Evolutionary conservation across 2,329 filamentous ascomycete genomes (phyloP).

Genomic region (Colletotrichum somersetense): DNA sequence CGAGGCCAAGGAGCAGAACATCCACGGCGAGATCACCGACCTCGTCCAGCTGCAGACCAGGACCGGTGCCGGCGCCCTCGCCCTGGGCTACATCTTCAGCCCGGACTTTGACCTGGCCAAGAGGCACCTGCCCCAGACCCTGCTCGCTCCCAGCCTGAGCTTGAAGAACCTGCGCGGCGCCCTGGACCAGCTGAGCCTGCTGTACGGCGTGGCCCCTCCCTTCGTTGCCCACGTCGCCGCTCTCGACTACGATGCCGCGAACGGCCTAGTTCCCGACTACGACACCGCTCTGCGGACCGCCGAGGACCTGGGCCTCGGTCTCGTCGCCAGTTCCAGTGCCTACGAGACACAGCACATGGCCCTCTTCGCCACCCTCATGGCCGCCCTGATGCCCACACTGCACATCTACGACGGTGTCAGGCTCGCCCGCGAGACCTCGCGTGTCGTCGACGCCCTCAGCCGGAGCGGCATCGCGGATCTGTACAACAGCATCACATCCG

Average conservation of each 20-base stretch:
- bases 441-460: constrained; percentile 85
- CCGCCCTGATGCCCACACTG: constrained; percentile 82
- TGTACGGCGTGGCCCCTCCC: constrained; percentile 92
- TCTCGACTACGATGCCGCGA: constrained; percentile 79
- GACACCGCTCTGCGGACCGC: constrained; percentile 81
- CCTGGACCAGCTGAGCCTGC: constrained; percentile 89
- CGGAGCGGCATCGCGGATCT: constrained; percentile 76
- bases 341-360: constrained; percentile 97
- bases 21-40: constrained; percentile 82
- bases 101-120: constrained; percentile 95
- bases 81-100: constrained; percentile 97
- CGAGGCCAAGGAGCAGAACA: constrained; percentile 77
- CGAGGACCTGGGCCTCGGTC: constrained; percentile 89
- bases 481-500: constrained; percentile 75
- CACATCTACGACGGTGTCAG: constrained; percentile 91
- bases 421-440: constrained; percentile 83
- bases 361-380: constrained; percentile 85
- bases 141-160: constrained; percentile 87
- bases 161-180: constrained; percentile 84
- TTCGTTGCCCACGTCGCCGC: constrained; percentile 94
- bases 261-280: constrained; percentile 89
- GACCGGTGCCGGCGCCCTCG: constrained; percentile 88
- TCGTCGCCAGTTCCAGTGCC: constrained; percentile 86
- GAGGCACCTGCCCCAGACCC: constrained; percentile 89
- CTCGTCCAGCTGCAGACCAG: constrained; percentile 88